phyloP scores from a whole-genome alignment of 306 rosid species.

The Castanea crenata region DNA sequence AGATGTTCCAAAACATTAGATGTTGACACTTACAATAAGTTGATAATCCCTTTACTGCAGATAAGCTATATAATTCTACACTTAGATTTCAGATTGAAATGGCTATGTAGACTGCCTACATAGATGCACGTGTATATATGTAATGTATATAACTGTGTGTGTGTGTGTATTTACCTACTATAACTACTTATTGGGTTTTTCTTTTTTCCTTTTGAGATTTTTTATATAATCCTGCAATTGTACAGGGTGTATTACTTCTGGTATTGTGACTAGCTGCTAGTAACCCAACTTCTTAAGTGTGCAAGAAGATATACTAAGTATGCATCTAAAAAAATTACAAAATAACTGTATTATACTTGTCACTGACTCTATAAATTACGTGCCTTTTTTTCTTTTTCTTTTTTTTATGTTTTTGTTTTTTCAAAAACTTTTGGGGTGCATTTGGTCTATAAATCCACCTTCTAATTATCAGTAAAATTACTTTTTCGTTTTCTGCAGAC shows the following conservation, averaged over 20 bases:
- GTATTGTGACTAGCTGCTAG: slow-evolving; percentile 7
- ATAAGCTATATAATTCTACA: not conserved
- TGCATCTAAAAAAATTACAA: not conserved
- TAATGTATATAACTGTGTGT: too few relatives aligned
- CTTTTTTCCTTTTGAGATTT: slow-evolving; percentile 1
- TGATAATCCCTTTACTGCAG: not conserved
- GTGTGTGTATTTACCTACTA: not conserved
- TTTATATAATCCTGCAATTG: not conserved
- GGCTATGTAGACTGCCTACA: not conserved
- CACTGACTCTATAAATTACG: not conserved
- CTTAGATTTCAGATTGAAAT: slow-evolving; percentile 2
- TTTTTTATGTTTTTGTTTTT: not conserved
- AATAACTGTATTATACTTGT: not conserved
- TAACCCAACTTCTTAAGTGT: not conserved
- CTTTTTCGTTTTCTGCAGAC: slow-evolving; percentile 54
- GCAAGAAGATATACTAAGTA: not conserved
- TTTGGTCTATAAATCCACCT: not conserved
- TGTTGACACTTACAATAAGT: slow-evolving; percentile 4
- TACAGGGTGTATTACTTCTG: not conserved
- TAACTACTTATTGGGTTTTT: not conserved
- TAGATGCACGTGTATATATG: too few relatives aligned
- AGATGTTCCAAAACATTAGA: not conserved
- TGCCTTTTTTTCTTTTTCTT: not conserved
- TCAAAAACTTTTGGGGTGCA: not conserved
- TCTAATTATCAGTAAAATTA: not conserved